Percentiles rank a stretch among this genome's conserved stretches.
These are phyloP conservation scores for Tubosaeta sp. DNA, from an alignment of 768 basidiomycete genomes.

Conservation along the genomic window DNA sequence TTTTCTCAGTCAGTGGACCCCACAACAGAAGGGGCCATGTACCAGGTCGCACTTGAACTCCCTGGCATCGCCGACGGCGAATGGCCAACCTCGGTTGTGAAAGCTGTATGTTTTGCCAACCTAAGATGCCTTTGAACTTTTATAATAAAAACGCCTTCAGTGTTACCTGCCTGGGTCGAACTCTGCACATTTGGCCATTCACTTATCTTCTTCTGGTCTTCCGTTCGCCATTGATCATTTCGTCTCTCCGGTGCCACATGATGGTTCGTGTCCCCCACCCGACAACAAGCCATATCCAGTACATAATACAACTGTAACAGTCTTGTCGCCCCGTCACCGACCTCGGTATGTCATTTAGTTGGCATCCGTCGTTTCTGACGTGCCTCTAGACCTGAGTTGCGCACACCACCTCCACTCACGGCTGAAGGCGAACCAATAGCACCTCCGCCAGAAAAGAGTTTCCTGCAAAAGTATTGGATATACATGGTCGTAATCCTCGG, in stretches of 20 bases:
- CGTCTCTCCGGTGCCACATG: conserved; percentile 59
- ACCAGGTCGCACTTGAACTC: conserved; percentile 65
- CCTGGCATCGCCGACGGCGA: conserved; percentile 38
- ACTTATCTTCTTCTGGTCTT: conserved; percentile 40
- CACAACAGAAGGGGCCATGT: conserved; percentile 44
- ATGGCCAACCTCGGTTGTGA: conserved; percentile 33
- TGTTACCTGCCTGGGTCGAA: conserved; percentile 59
- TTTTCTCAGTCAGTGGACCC: conserved; percentile 40
- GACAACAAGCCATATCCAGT: conserved; percentile 28
- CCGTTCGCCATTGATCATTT: conserved; percentile 75
- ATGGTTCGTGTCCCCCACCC: conserved; percentile 54
- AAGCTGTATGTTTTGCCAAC: conserved; percentile 54
- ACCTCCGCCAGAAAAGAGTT: conserved; percentile 65
- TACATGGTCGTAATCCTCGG: conserved; percentile 61
- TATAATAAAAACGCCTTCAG: conserved; percentile 34
- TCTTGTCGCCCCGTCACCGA: conserved; percentile 45
- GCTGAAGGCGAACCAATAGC: conserved; percentile 60
- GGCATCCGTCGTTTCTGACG: conserved; percentile 1
- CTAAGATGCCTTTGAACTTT: conserved; percentile 36
- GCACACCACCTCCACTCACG: conserved; percentile 61
- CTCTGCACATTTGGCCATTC: conserved; percentile 55
- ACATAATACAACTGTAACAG: conserved; percentile 50
- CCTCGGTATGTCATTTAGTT: conserved; percentile 46
- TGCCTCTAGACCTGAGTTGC: conserved; percentile 57
- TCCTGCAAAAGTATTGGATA: conserved; percentile 90